Base-by-base conservation (phyloP, 108 stramenopile species). In the Nitzschia sp. region DNA sequence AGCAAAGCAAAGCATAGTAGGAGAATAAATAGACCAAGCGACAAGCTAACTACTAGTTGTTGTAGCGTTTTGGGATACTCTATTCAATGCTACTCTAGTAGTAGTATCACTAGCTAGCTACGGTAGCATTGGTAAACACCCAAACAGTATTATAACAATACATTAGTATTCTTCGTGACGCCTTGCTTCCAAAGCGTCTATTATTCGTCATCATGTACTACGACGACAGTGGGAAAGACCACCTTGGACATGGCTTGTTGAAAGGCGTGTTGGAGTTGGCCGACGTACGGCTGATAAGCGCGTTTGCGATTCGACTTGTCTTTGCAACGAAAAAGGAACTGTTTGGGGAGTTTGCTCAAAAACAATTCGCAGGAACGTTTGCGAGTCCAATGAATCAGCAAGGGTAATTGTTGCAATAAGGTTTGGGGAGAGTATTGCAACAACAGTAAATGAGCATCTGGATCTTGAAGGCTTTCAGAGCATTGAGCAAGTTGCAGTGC, bases 381-480 rank as follows among this genome's bases (percentile, higher is more conserved):
- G 9, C 42, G 33, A 35, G 19, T 8, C 45, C 23, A n/a, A 19
- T 46, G 19, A 47, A 54, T 55, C 35, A 51, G 28, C 35, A 25
- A 21, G 46, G 45, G 45, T 28, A 42, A 30, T 42, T 4, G 6
- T 21, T 54, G 13, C 29, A 34, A 63, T 15, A 51, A 33, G 24
- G 57, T 46, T 6, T 4, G 45, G 24, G 30, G 29, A 2, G 74
- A 38, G 21, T 36, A 46, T 31, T 38, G 57, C 19, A 75, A 26
- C 27, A 75, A 45, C 29, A 67, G 32, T 45, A 75, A 54, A 36
- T 75, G 74, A 8, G 18, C 34, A 30, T 75, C 74, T 62, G 56
- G 54, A 51, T 45, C 46, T 46, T 68, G 74, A 21, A 75, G 25
- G n/a, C 33, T 32, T 2, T 21, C 46, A 13, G 1, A 25, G 11